phyloP scores from a whole-genome alignment of 306 rosid species.

The Cucumis melo region DNA sequence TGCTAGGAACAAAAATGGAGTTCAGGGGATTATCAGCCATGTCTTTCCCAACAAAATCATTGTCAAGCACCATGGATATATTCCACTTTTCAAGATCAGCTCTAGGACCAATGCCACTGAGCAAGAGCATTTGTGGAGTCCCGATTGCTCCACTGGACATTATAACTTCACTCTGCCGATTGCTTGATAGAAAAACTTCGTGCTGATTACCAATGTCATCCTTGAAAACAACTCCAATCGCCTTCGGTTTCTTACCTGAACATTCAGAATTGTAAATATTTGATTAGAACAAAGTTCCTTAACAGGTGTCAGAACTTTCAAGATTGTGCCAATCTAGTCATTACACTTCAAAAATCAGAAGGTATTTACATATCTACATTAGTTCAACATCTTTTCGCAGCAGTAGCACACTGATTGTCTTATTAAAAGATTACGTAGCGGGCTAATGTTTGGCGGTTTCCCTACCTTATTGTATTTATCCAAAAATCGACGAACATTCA shows the following conservation, averaged over 20 bases:
- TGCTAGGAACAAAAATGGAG: slow-evolving; percentile 63
- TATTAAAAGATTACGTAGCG: neutral
- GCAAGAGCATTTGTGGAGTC: slow-evolving; percentile 75
- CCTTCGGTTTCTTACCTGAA: slow-evolving; percentile 52
- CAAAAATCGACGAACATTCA: neutral
- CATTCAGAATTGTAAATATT: neutral
- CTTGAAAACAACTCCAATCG: slow-evolving; percentile 64
- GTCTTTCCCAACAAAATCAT: slow-evolving; percentile 68
- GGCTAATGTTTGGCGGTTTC: neutral
- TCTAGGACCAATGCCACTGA: slow-evolving; percentile 91
- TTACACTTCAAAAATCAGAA: neutral
- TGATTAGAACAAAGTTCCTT: neutral
- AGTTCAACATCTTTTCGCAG: neutral
- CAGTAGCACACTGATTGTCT: neutral
- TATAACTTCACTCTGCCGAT: slow-evolving; percentile 49
- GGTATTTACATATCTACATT: neutral
- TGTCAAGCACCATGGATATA: slow-evolving; percentile 49
- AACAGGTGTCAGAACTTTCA: neutral
- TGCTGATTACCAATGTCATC: slow-evolving; percentile 73
- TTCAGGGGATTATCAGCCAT: slow-evolving; percentile 98
- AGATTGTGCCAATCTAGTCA: neutral
- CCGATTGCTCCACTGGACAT: slow-evolving; percentile 82
- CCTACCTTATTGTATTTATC: neutral
- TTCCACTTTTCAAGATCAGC: slow-evolving; percentile 52
- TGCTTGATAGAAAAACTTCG: slow-evolving; percentile 41